phyloP scores from a whole-genome alignment of 2,329 filamentous ascomycete genomes.

The Fusarium vanettenii region DNA sequence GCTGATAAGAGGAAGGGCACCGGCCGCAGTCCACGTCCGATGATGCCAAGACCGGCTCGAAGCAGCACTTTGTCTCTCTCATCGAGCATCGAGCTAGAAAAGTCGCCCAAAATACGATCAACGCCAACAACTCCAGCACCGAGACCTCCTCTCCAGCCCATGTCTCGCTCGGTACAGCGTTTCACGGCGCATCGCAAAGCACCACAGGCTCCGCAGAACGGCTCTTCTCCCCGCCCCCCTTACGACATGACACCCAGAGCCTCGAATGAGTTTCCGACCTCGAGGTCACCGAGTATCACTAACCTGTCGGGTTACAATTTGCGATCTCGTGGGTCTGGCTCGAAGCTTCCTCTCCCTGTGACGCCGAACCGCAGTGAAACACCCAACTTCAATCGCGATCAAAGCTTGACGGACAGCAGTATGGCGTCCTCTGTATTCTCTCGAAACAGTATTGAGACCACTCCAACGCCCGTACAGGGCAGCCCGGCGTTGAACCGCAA shows the following conservation, averaged over 20 bases:
- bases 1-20: constrained; percentile 33
- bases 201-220: constrained; percentile 18
- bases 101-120: constrained; percentile 38
- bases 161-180: constrained; percentile 33
- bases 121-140: constrained; percentile 38
- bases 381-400: constrained; percentile 49
- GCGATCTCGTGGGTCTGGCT: constrained; percentile 51
- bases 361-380: constrained; percentile 53
- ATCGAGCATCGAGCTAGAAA: constrained; percentile 24
- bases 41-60: constrained; percentile 34
- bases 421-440: constrained; percentile 57
- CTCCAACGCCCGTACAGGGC: constrained; percentile 46
- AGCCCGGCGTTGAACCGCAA: constrained; percentile 45
- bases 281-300: constrained; percentile 42
- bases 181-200: constrained; percentile 20
- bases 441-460: constrained; percentile 49
- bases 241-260: constrained; percentile 12
- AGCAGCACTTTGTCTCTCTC: constrained; percentile 28
- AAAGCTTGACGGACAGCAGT: constrained; percentile 57
- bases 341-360: constrained; percentile 53
- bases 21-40: constrained; percentile 27
- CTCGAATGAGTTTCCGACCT: constrained; percentile 27
- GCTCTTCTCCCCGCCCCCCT: constrained; percentile 14
- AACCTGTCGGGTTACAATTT: constrained; percentile 45
- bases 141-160: constrained; percentile 27